Conservation (phyloP, 305 asterid species). For the Fraxinus ornus region DNA sequence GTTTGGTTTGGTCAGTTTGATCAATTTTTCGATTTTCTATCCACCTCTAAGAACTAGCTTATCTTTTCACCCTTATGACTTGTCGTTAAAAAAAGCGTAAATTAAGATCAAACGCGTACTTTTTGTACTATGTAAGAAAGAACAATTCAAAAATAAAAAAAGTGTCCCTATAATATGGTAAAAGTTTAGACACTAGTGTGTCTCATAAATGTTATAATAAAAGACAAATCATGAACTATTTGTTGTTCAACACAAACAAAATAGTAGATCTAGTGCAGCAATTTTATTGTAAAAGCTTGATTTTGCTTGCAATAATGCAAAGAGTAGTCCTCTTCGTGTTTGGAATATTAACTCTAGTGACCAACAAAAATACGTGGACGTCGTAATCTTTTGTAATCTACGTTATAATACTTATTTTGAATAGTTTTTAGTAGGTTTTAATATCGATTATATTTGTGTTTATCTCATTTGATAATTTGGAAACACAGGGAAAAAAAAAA, state of each 20-base stretch:
- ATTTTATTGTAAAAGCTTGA: background rate
- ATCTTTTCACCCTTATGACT: background rate
- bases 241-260: background rate
- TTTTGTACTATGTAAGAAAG: background rate
- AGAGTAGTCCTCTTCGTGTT: background rate
- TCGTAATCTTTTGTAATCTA: background rate
- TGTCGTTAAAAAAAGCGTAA: background rate
- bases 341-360: background rate
- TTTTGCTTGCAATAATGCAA: background rate
- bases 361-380: background rate
- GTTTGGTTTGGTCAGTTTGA: too few species aligned
- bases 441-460: too few species aligned
- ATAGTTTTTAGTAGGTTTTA: too few species aligned
- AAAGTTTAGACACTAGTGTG: too few species aligned
- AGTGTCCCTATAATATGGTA: too few species aligned
- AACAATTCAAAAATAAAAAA: background rate
- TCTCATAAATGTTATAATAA: background rate
- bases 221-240: background rate
- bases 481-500: too few species aligned
- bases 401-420: background rate
- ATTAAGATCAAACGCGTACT: background rate
- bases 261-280: background rate
- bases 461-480: too few species aligned
- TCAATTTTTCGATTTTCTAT: too few species aligned
- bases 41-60: too few species aligned